These are phyloP conservation scores for Erysimum cheiranthoides DNA, from an alignment of 345 rosid genomes.

Conservation along the genomic window DNA sequence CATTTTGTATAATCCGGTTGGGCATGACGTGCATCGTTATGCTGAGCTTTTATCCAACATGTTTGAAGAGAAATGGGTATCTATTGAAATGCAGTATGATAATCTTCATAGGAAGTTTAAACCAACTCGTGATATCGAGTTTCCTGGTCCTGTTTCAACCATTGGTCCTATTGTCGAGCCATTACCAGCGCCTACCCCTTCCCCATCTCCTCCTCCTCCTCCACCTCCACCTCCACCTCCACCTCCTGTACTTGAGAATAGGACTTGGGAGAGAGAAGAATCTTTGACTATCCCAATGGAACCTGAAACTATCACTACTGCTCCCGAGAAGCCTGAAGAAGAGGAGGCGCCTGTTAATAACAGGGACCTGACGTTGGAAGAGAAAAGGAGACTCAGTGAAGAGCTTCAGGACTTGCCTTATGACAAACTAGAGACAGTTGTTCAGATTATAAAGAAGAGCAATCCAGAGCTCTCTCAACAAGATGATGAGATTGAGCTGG, in stretches of 20 bases:
- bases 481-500: slow-evolving; percentile 93
- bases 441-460: slow-evolving; percentile 85
- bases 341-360: slow-evolving; percentile 47
- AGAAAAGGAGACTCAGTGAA: slow-evolving; percentile 78
- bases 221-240: not conserved
- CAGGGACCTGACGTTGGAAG: slow-evolving; percentile 79
- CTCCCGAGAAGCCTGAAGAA: slow-evolving; percentile 53
- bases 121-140: slow-evolving; percentile 35
- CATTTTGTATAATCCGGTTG: slow-evolving; percentile 74
- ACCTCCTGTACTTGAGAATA: slow-evolving; percentile 22
- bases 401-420: slow-evolving; percentile 79
- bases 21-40: slow-evolving; percentile 78
- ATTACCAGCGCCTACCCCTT: slow-evolving; percentile 41
- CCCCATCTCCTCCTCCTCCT: slow-evolving; percentile 36
- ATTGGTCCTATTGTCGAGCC: slow-evolving; percentile 36
- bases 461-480: slow-evolving; percentile 74
- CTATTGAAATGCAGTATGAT: slow-evolving; percentile 53
- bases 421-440: slow-evolving; percentile 71
- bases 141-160: slow-evolving; percentile 27
- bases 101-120: slow-evolving; percentile 34
- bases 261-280: slow-evolving; percentile 53
- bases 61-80: slow-evolving; percentile 74
- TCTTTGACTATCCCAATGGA: slow-evolving; percentile 50
- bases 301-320: slow-evolving; percentile 42
- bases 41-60: slow-evolving; percentile 60